A percentile compares a stretch with the other conserved stretches of the same genome.
phyloP scores from a whole-genome alignment of 352 stramenopile genomes.

The Albugo laibachii region DNA sequence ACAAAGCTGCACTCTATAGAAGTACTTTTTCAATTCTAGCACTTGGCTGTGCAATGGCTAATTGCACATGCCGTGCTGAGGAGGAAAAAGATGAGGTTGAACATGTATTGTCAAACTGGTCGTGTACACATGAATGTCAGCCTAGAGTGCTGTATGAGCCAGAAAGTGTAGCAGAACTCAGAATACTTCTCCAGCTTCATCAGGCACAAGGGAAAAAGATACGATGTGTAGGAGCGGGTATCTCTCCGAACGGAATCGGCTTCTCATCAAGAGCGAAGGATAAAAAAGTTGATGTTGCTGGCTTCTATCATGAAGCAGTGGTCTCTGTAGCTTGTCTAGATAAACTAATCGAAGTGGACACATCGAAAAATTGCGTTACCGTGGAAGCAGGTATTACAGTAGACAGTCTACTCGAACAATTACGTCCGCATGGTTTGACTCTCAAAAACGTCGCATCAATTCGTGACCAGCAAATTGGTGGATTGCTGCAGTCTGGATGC shows the following conservation, averaged over 20 bases:
- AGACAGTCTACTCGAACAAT: constrained; percentile 50
- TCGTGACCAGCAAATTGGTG: constrained; percentile 93
- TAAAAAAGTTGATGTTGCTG: background rate
- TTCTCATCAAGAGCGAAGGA: constrained; percentile 33
- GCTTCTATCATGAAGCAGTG: constrained; percentile 41
- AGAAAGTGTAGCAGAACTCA: constrained; percentile 46
- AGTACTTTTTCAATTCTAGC: too few relatives aligned
- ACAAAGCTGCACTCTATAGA: too few relatives aligned
- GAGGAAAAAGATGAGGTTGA: constrained; percentile 17
- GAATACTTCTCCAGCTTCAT: constrained; percentile 32
- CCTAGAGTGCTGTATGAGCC: constrained; percentile 44
- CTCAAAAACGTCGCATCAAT: constrained; percentile 98
- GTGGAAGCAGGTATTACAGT: constrained; percentile 71
- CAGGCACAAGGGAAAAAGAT: constrained; percentile 58
- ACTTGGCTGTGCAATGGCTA: too few relatives aligned
- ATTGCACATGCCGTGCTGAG: too few relatives aligned
- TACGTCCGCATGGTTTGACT: constrained; percentile 78
- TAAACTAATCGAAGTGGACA: constrained; percentile 81
- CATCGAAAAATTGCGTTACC: constrained; percentile 80
- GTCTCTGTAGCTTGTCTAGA: constrained; percentile 88
- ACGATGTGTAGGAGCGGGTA: constrained; percentile 87
- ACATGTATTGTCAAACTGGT: constrained; percentile 69
- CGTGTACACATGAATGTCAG: constrained; percentile 49
- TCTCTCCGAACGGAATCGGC: constrained; percentile 93
- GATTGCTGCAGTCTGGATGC: constrained; percentile 88